A percentile compares a stretch with the other conserved stretches of the same genome.
These are phyloP conservation scores for Podila minutissima DNA, from an alignment of 192 early-diverging fungal species.

Conservation along the genomic window DNA sequence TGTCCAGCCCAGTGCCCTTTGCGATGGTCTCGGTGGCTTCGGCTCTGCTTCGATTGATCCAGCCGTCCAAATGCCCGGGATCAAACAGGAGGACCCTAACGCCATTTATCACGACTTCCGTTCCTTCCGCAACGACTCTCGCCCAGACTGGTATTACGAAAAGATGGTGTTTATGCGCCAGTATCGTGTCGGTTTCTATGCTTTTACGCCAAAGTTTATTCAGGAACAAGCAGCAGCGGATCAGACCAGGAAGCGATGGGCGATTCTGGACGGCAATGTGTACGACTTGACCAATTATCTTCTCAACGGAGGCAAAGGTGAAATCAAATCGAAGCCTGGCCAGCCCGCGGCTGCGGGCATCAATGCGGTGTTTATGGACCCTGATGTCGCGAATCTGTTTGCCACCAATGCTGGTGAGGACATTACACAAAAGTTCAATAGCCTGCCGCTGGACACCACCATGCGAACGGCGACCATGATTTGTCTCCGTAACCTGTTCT, in stretches of 20 bases:
- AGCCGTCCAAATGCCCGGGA: conserved; percentile 57
- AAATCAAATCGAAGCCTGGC: conserved; percentile 47
- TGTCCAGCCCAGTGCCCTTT: conserved; percentile 68
- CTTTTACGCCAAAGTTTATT: conserved; percentile 66
- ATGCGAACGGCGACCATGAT: conserved; percentile 62
- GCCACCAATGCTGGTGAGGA: conserved; percentile 69
- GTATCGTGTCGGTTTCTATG: conserved; percentile 75
- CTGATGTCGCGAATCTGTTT: conserved; percentile 70
- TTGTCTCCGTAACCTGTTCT: conserved; percentile 88
- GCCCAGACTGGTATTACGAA: conserved; percentile 76
- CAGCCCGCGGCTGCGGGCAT: conserved; percentile 52
- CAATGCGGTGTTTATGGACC: conserved; percentile 68
- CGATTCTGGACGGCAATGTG: conserved; percentile 75
- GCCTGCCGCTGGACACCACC: conserved; percentile 56
- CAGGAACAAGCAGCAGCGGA: conserved; percentile 63
- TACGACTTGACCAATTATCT: conserved; percentile 81
- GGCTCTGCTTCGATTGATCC: conserved; percentile 52
- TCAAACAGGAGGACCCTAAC: conserved; percentile 64
- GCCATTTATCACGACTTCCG: conserved; percentile 79
- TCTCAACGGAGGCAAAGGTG: conserved; percentile 55
- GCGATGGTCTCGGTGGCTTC: conserved; percentile 64
- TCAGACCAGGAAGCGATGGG: conserved; percentile 64
- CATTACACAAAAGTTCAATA: conserved; percentile 68
- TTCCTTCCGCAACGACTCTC: conserved; percentile 64
- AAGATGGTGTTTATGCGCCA: conserved; percentile 67